Evolutionary conservation across 1,284 basidiomycete species (phyloP).

Genomic region (Rhodotorula glutinis): DNA sequence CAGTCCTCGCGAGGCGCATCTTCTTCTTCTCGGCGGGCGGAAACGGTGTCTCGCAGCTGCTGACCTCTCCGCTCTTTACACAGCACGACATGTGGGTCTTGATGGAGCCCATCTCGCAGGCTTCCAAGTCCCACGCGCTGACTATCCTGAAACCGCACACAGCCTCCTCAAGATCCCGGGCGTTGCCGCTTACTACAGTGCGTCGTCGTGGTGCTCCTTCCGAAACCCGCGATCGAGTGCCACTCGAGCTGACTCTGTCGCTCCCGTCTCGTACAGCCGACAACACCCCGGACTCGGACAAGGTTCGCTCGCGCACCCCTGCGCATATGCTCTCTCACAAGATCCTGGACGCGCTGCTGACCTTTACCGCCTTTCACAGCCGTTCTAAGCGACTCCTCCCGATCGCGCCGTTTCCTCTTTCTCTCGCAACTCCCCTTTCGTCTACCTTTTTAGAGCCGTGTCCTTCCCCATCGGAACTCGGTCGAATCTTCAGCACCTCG

Average conservation of each 20-base stretch:
- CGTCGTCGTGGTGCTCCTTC: too few species aligned
- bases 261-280: background rate
- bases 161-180: background rate
- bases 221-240: too few species aligned
- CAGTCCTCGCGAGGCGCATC: slow-evolving; percentile 11
- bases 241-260: background rate
- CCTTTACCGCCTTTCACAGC: background rate
- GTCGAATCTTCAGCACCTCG: background rate
- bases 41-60: too few species aligned
- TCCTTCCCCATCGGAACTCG: background rate
- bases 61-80: too few species aligned
- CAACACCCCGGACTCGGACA: slow-evolving; percentile 26
- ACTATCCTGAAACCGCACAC: background rate
- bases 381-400: slow-evolving; percentile 3
- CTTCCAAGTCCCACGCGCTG: background rate
- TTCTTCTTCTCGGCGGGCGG: too few species aligned
- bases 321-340: too few species aligned
- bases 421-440: background rate
- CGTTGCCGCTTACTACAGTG: slow-evolving; percentile 11
- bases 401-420: background rate
- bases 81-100: background rate
- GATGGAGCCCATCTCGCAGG: background rate
- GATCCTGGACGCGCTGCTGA: too few species aligned
- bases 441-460: background rate
- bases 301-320: background rate